Evolutionary conservation across 2,329 filamentous ascomycete species (phyloP), one percentile per base, ranked within the genome.

Genomic region (Hypocrella siamensis): DNA sequence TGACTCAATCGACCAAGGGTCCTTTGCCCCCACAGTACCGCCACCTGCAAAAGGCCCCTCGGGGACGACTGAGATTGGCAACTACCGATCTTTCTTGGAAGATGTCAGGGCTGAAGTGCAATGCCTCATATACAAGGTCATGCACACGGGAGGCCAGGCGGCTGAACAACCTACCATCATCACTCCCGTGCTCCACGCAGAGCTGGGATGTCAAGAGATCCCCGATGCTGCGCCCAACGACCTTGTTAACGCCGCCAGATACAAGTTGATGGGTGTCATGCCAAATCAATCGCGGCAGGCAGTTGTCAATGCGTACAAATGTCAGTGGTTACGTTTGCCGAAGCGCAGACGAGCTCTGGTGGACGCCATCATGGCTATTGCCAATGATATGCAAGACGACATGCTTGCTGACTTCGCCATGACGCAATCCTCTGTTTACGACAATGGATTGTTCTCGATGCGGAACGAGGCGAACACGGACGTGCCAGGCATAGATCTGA

Each of bases 101-200:
- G 63, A 69, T 38, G 52, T 66, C 17, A 54, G 61, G 34, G 54
- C 54, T 25, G 65, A 69, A 39, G 48, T 66, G 2, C 60, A 67
- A 42, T 63, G 43, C 31, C 51, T 54, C 31, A 61, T 52, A 38
- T 51, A 49, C 38, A 52, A 42, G 46, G 47, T 54, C 31, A 61
- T 52, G 38, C 51, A 49, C 38, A 52, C 41, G 46, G 47, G 41
- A 25, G 46, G 51, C n/a, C 46, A 51, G 40, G 38, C 41, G 14
- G 39, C 41, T 3, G 53, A 56, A 34, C 26, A 33, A 15, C 44
- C 46, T 1, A 46, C 39, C 2, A 48, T 53, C 28, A 53, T 52
- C 26, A 43, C 44, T 6, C 41, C 41, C 3, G 36, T 46, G n/a
- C 42, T 58, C 7, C 51, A 56, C 33, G 40, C 39, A 5, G 41